Percentiles rank a stretch among this genome's conserved stretches.
These are phyloP conservation scores for Pestalotiopsis sp. DNA, from an alignment of 2,329 filamentous ascomycete genomes.

Conservation along the genomic window DNA sequence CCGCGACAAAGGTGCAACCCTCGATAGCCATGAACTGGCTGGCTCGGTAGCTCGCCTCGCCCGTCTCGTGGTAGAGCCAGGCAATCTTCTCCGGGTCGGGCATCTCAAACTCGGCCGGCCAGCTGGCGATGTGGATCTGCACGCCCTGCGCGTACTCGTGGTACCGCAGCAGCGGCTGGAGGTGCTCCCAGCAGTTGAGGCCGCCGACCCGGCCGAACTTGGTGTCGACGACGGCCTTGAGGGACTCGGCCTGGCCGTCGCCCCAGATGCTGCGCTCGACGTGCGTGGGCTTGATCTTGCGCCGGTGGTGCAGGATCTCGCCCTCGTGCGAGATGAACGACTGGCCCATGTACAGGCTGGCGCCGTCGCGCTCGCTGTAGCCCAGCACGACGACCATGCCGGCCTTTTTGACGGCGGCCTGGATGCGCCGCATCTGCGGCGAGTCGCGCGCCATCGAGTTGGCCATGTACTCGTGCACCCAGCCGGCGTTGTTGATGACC, in stretches of 20 bases:
- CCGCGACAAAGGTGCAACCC: slow-evolving; percentile 43
- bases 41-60: slow-evolving; percentile 34
- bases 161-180: slow-evolving; percentile 48
- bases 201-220: slow-evolving; percentile 54
- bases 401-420: slow-evolving; percentile 41
- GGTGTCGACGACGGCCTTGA: slow-evolving; percentile 52
- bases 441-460: slow-evolving; percentile 39
- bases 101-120: slow-evolving; percentile 37
- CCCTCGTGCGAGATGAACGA: slow-evolving; percentile 54
- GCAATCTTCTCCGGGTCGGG: slow-evolving; percentile 35
- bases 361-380: slow-evolving; percentile 50
- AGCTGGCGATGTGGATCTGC: slow-evolving; percentile 37
- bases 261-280: slow-evolving; percentile 53
- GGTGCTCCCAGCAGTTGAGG: slow-evolving; percentile 45
- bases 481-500: slow-evolving; percentile 43
- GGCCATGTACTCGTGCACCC: slow-evolving; percentile 36
- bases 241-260: slow-evolving; percentile 59
- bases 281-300: slow-evolving; percentile 55
- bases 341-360: slow-evolving; percentile 39
- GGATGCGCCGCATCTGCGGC: slow-evolving; percentile 45
- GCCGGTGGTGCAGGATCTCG: slow-evolving; percentile 46
- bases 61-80: slow-evolving; percentile 38
- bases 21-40: slow-evolving; percentile 47
- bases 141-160: slow-evolving; percentile 37
- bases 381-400: slow-evolving; percentile 50